A percentile compares a stretch with the other conserved stretches of the same genome.
phyloP scores from a whole-genome alignment of 2,329 filamentous ascomycete species.

The Aspergillus japonicus region DNA sequence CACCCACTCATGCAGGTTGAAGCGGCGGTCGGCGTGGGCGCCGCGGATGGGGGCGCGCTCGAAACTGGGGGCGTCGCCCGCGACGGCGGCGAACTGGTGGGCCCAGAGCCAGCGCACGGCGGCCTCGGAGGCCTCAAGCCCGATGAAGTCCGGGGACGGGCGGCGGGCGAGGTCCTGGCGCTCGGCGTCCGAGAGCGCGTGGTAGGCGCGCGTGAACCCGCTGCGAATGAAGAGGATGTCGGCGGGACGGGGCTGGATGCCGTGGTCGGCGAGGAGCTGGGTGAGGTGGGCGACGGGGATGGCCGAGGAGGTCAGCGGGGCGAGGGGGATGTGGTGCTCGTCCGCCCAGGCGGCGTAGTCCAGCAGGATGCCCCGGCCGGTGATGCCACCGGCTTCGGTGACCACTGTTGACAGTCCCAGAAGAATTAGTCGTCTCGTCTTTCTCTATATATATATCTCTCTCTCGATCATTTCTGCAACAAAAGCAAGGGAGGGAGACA shows the following conservation, averaged over 20 bases:
- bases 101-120: slow-evolving; percentile 60
- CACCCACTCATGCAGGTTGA: slow-evolving; percentile 32
- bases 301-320: slow-evolving; percentile 41
- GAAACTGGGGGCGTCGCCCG: slow-evolving; percentile 55
- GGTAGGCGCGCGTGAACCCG: slow-evolving; percentile 51
- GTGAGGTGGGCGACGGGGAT: slow-evolving; percentile 49
- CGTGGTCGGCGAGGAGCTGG: slow-evolving; percentile 45
- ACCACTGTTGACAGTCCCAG: background rate
- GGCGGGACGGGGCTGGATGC: slow-evolving; percentile 43
- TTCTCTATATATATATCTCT: no score
- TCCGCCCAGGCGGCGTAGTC: slow-evolving; percentile 49
- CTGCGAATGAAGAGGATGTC: slow-evolving; percentile 60
- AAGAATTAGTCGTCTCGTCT: no score
- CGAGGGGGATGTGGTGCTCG: slow-evolving; percentile 35
- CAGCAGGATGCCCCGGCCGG: slow-evolving; percentile 50
- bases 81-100: slow-evolving; percentile 55
- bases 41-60: slow-evolving; percentile 46
- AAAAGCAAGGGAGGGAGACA: background rate
- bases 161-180: slow-evolving; percentile 37
- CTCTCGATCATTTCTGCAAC: no score
- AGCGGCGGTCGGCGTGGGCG: slow-evolving; percentile 25
- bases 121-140: slow-evolving; percentile 50
- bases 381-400: slow-evolving; percentile 25
- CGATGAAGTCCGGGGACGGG: slow-evolving; percentile 32
- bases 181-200: slow-evolving; percentile 38